Conservation (phyloP, 352 stramenopile species). For the Pythium biforme region DNA sequence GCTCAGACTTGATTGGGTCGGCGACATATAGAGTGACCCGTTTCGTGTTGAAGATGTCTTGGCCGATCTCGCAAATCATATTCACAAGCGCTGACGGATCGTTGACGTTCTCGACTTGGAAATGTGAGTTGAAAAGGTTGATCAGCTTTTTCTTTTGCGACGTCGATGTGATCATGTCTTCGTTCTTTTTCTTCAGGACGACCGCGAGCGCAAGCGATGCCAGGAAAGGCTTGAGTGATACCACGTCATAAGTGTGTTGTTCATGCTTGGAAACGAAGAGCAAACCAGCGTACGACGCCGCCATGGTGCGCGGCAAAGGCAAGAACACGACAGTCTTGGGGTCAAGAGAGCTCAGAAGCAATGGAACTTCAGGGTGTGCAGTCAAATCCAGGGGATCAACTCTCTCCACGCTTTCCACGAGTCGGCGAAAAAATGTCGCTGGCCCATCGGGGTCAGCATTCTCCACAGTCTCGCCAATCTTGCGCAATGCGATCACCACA, state of each 20-base stretch:
- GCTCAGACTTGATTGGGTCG: conserved; percentile 70
- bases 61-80: conserved; percentile 70
- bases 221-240: conserved; percentile 50
- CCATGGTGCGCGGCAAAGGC: conserved; percentile 42
- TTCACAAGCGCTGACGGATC: conserved; percentile 69
- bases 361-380: conserved; percentile 30
- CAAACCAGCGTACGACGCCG: conserved; percentile 36
- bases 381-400: conserved; percentile 42
- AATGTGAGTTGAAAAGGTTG: conserved; percentile 59
- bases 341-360: conserved; percentile 15
- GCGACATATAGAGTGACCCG: conserved; percentile 73
- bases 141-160: conserved; percentile 70
- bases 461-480: conserved; percentile 18
- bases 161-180: conserved; percentile 58
- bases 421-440: conserved; percentile 30
- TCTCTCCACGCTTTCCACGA: conserved; percentile 41
- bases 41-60: conserved; percentile 65
- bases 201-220: conserved; percentile 44
- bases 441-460: neutral
- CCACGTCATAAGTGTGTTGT: conserved; percentile 23
- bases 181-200: conserved; percentile 49
- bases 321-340: conserved; percentile 43
- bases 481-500: conserved; percentile 5
- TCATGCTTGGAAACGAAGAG: conserved; percentile 37
- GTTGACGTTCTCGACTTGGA: conserved; percentile 64